Base-by-base conservation (phyloP, 352 stramenopile species). In the Phytophthora litchii region DNA sequence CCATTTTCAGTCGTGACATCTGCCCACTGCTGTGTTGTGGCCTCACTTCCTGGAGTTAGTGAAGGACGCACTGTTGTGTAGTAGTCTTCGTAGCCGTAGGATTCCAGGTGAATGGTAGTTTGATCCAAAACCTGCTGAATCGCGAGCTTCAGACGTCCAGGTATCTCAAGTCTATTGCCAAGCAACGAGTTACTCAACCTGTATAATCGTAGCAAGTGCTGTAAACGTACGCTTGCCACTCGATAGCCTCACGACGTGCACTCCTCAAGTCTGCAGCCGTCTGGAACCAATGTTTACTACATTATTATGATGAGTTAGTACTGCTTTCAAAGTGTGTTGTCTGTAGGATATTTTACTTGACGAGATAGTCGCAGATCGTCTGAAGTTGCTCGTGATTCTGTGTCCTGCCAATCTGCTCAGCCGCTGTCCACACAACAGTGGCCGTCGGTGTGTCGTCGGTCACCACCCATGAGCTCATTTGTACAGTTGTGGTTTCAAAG, bases 261-360 rank as follows among this genome's bases (percentile, higher is more conserved):
- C 65, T 72, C 8, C 80, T 78, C 21, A 89, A 52, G 43, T 89
- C 80, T 0, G 67, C 72, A 4, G 77, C 80, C 0, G 74, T 86
- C 54, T 88, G 80, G 43, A 89, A 86, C 80, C 80, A 90, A 50
- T 90, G 67, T 32, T 80, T 86, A 38, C 78, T 89, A 38, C 41
- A 40, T 48, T 20, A 23, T 37, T 36, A 47, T 12, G 23, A 27
- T 5, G 23, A 27, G 10, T 52, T 54, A 54, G 34, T 50, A 60
- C 6, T 54, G 1, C 21, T 17, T 16, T 31, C 31, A 34, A n/a
- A 13, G 27, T 23, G 13, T 14, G 23, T 38, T 44, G 5, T 13
- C 12, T 7, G 34, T 9, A 13, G 12, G 1, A 13, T 12, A 3
- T 29, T 27, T 38, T 61, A 89, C 80, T 68, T 83, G 60, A 86